phyloP scores from a whole-genome alignment of 805 yeast species.

The Ogataea trehalophila region DNA sequence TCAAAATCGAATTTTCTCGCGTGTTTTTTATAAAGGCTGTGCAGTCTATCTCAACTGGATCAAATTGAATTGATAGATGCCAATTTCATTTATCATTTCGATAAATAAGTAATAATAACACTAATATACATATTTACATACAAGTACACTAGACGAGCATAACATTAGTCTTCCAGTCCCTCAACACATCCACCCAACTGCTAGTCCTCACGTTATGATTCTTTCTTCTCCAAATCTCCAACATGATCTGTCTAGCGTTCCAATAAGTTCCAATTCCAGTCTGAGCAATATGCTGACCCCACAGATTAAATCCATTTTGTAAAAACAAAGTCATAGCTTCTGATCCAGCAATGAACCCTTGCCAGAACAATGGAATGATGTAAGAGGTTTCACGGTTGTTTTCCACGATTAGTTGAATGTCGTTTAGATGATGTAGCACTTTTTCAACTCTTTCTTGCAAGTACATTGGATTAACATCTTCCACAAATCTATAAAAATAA shows the following conservation, averaged over 20 bases:
- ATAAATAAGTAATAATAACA: no score
- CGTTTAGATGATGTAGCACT: slow-evolving; percentile 59
- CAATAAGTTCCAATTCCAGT: slow-evolving; percentile 75
- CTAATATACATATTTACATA: neutral
- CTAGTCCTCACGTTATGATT: slow-evolving; percentile 52
- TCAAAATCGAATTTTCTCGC: no score
- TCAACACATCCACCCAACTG: slow-evolving; percentile 74
- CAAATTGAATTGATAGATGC: no score
- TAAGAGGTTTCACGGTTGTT: slow-evolving; percentile 44
- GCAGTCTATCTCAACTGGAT: no score
- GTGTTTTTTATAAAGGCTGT: no score
- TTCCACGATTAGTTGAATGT: slow-evolving; percentile 53
- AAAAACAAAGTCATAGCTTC: slow-evolving; percentile 56
- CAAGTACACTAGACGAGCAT: slow-evolving; percentile 47
- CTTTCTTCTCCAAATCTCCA: slow-evolving; percentile 80
- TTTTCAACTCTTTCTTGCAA: slow-evolving; percentile 59
- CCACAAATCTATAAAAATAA: slow-evolving; percentile 63
- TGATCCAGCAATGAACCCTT: slow-evolving; percentile 84
- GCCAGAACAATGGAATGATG: slow-evolving; percentile 79
- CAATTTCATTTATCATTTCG: no score
- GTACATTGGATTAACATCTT: slow-evolving; percentile 47
- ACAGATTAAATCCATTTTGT: slow-evolving; percentile 63
- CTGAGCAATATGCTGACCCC: slow-evolving; percentile 63
- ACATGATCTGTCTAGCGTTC: slow-evolving; percentile 81
- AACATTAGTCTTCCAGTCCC: slow-evolving; percentile 81